These are phyloP conservation scores for Pseudevernia furfuracea DNA, from an alignment of 495 filamentous ascomycete species.

Conservation along the genomic window DNA sequence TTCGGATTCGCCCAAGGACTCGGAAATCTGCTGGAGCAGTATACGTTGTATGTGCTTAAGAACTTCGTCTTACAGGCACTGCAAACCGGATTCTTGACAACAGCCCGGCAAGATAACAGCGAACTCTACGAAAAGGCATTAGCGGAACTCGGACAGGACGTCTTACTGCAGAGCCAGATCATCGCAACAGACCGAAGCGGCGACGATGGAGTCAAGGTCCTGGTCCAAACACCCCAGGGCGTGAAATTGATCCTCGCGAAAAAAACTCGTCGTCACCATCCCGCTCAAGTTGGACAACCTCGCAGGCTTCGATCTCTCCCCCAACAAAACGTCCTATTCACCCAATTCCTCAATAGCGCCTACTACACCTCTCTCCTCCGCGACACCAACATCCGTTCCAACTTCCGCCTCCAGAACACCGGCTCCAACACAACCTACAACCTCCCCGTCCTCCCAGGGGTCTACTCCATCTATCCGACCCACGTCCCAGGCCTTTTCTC, in stretches of 20 bases:
- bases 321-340: conserved; percentile 35
- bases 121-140: conserved; percentile 38
- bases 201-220: conserved; percentile 24
- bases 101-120: conserved; percentile 33
- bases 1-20: conserved; percentile 32
- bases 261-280: conserved; percentile 41
- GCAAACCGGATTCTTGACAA: conserved; percentile 30
- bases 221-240: conserved; percentile 33
- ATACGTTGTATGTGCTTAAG: conserved; percentile 31
- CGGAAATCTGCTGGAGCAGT: conserved; percentile 34
- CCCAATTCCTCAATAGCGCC: conserved; percentile 31
- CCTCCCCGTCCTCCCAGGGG: conserved; percentile 27
- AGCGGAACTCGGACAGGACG: conserved; percentile 27
- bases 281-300: conserved; percentile 36
- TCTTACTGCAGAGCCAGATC: conserved; percentile 31
- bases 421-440: conserved; percentile 29
- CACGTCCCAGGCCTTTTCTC: conserved; percentile 12
- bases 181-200: conserved; percentile 26
- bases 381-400: conserved; percentile 35
- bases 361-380: conserved; percentile 42
- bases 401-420: conserved; percentile 28
- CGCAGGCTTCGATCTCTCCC: conserved; percentile 31
- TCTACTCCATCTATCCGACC: conserved; percentile 26
- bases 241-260: conserved; percentile 35
- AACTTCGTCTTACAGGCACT: conserved; percentile 10